Base-by-base conservation (phyloP, 2,329 filamentous ascomycete species). In the Ophiocordyceps camponoti-saundersi region DNA sequence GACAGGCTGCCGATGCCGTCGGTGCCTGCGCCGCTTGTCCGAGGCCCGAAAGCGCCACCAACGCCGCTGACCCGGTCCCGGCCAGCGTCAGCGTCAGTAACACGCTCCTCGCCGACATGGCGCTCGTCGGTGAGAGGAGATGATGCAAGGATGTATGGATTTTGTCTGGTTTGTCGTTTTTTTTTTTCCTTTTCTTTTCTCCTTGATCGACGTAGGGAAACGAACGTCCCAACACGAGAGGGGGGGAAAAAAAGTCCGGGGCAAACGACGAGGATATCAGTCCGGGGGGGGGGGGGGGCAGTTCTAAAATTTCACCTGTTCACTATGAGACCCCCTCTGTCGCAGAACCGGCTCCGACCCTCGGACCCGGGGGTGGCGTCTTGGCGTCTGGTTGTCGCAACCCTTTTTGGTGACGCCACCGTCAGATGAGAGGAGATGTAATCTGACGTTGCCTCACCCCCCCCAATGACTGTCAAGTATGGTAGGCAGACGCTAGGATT, bases 11-110 rank as follows among this genome's bases (percentile, higher is more conserved):
- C 16, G 36, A 39, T 18, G 5, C 36, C 11, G 65, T 56, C 5
- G 59, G 53, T n/a, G 59, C 50, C 12, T 61, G 56, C n/a, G 59
- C 55, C 47, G 71, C 59, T 41, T 61, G 55, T 47, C 70, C 59
- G 47, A 71, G 65, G 52, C 61, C 61, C 43, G 65, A 61, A 26
- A 71, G 59, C 4, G 53, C 56, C n/a, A 60, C 46, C 1, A 50
- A 51, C n/a, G 47, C 43, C 42, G 49, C 58, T 7, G 57, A 59
- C 6, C 51, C 55, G 2, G 50, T 48, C 6, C 53, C 48, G 41
- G 53, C 55, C 45, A 56, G 23, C 23, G 23, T 26, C 23, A 26
- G 23, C 23, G 8, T 4, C 23, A 26, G 48, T 16, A 60, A 44
- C 11, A 55, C 22, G 30, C 6, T 18, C 16, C 36, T 39, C 36